Evolutionary conservation across 345 rosid genomes (phyloP), one percentile per base, ranked within the genome.

Genomic region (Murraya paniculata): DNA sequence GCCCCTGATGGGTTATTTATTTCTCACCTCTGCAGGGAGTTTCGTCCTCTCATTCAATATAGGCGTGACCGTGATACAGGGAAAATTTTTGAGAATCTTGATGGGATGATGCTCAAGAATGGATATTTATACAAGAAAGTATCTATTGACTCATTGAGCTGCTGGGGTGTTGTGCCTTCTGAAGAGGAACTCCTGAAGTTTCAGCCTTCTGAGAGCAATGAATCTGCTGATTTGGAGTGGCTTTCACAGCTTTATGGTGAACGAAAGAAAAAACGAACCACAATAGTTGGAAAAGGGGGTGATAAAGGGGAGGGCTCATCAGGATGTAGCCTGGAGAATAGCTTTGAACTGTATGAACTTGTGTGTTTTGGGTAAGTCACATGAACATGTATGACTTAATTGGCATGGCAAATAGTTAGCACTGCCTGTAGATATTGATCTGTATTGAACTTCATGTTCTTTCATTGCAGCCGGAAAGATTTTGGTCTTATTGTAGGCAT

Each of bases 21-120:
- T 30, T 73, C 74, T 81, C 45, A 22, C 19, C 50, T 69, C 27
- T 81, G 74, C 82, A 96, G 99, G 81, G 98, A 94, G 87, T 92
- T 94, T 76, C 91, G 94, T 65, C 98, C 99, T 82, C 88, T 92
- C 72, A 88, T 96, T 80, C 91, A 88, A 76, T 82, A 73, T 77
- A 92, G 90, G 71, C 93, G 95, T 79, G 99, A 94, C 81, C 98
- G 97, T 70, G 98, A 96, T 50, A 90, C 94, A 56, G 92, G 92
- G 55, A 19, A 74, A 65, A 68, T 76, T 74, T 89, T 90, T 86
- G 91, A 96, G 85, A 79, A 87, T 82, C 92, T 96, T 80, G 98
- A 94, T 86, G 85, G 93, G 64, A 33, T 92, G 88, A 89, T 94
- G 95, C 87, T 96, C 80, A 93, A 92, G 89, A 93, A 94, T 84